These are phyloP conservation scores for Emergomyces orientalis DNA, from an alignment of 2,329 filamentous ascomycete genomes.

Conservation along the genomic window DNA sequence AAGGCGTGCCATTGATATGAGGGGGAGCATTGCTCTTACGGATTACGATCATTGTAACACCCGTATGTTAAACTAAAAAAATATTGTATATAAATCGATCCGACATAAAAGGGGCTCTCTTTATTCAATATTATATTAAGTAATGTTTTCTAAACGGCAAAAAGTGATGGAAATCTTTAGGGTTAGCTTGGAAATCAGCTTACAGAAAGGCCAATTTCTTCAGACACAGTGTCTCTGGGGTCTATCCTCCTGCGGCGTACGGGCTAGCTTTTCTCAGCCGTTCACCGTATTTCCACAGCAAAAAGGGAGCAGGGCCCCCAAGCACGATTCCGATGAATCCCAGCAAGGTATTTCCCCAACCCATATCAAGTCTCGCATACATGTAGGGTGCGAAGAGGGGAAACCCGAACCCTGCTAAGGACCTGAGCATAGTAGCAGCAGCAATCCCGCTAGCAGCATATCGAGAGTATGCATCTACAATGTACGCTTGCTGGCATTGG, in stretches of 20 bases:
- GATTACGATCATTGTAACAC: no score
- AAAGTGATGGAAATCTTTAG: no score
- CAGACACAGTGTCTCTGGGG: neutral
- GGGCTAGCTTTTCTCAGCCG: conserved; percentile 3
- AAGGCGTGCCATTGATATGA: conserved; percentile 15
- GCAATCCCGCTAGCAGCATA: conserved; percentile 44
- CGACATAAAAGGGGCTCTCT: neutral
- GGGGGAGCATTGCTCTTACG: neutral
- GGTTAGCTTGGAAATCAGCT: no score
- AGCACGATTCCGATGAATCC: conserved; percentile 46
- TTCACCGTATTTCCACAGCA: conserved; percentile 8
- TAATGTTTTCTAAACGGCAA: no score
- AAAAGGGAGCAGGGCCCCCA: conserved; percentile 17
- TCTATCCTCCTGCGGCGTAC: neutral
- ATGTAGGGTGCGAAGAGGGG: conserved; percentile 50
- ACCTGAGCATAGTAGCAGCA: conserved; percentile 46
- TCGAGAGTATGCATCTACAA: conserved; percentile 46
- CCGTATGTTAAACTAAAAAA: neutral
- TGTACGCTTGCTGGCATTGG: conserved; percentile 38
- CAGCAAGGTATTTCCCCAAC: conserved; percentile 46
- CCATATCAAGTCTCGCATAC: conserved; percentile 38
- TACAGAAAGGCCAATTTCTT: neutral
- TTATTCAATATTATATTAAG: no score
- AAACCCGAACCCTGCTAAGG: conserved; percentile 41
- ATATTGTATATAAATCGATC: neutral